A percentile compares a stretch with the other conserved stretches of the same genome.
Conservation (phyloP, 805 yeast species). For the Candida piceae region DNA sequence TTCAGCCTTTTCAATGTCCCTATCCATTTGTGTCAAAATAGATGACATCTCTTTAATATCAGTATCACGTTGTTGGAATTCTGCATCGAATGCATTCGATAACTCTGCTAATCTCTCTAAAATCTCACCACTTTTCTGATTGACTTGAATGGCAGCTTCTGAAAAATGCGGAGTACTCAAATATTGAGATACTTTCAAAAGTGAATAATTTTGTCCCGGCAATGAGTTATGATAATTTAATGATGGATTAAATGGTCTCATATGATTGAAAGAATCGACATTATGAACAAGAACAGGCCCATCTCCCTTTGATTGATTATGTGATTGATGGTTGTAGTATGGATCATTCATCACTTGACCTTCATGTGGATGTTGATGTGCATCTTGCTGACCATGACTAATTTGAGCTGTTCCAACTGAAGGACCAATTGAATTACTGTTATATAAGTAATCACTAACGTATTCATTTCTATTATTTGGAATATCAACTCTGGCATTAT, state of each 20-base stretch:
- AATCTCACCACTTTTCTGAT: slow-evolving; percentile 47
- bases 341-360: neutral
- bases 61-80: slow-evolving; percentile 39
- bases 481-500: slow-evolving; percentile 50
- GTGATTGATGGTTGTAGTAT: slow-evolving; percentile 1
- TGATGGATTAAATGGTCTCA: slow-evolving; percentile 25
- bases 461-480: slow-evolving; percentile 40
- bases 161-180: slow-evolving; percentile 38
- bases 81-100: slow-evolving; percentile 49
- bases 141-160: slow-evolving; percentile 50
- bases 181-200: slow-evolving; percentile 17
- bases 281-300: slow-evolving; percentile 4
- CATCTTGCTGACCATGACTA: neutral
- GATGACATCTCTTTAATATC: slow-evolving; percentile 27
- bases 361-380: neutral
- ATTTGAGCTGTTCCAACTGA: neutral
- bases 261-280: slow-evolving; percentile 20
- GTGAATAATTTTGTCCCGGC: slow-evolving; percentile 11
- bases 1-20: slow-evolving; percentile 29
- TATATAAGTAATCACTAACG: slow-evolving; percentile 36
- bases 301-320: slow-evolving; percentile 5
- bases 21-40: slow-evolving; percentile 26
- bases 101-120: slow-evolving; percentile 42
- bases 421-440: slow-evolving; percentile 17
- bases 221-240: slow-evolving; percentile 13